A percentile compares a stretch with the other conserved stretches of the same genome.
Evolutionary conservation across 179 eudicot species (phyloP).

Genomic region (Heliamphora pulchella): DNA sequence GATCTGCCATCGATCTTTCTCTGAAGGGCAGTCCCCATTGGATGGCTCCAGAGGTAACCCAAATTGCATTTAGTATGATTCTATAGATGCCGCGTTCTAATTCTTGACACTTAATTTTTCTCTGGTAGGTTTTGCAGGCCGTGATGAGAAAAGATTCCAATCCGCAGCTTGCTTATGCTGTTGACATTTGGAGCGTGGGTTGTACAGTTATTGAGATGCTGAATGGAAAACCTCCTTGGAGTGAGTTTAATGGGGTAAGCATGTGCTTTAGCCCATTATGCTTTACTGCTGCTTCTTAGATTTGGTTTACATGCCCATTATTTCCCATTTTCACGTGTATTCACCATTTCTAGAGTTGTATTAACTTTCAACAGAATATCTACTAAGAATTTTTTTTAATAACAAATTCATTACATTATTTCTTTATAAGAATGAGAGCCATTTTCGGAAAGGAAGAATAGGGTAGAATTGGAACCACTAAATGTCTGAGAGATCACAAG

Average conservation of each 20-base stretch:
- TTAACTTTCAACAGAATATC: neutral
- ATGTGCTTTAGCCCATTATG: conserved; percentile 6
- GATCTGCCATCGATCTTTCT: conserved; percentile 57
- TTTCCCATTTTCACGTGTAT: neutral
- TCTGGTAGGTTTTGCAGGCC: conserved; percentile 67
- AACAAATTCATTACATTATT: neutral
- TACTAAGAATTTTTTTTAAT: neutral
- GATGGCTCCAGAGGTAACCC: conserved; percentile 98
- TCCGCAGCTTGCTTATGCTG: conserved; percentile 55
- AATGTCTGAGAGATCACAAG: neutral
- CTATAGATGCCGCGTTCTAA: neutral
- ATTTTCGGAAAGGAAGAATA: neutral
- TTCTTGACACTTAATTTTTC: conserved; percentile 1
- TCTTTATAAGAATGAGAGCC: neutral
- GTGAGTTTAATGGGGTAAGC: conserved; percentile 61
- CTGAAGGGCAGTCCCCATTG: conserved; percentile 90
- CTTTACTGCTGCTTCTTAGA: neutral
- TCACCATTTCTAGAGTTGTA: neutral
- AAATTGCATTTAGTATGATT: neutral
- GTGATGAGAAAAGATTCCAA: conserved; percentile 56
- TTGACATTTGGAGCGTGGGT: conserved; percentile 96
- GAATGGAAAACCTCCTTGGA: conserved; percentile 92
- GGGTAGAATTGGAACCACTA: neutral
- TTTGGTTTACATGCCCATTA: neutral
- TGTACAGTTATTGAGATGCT: conserved; percentile 97